Percentiles rank a stretch among this genome's conserved stretches.
Conservation (phyloP, 2,329 filamentous ascomycete species). For the Epichloe typhina region DNA sequence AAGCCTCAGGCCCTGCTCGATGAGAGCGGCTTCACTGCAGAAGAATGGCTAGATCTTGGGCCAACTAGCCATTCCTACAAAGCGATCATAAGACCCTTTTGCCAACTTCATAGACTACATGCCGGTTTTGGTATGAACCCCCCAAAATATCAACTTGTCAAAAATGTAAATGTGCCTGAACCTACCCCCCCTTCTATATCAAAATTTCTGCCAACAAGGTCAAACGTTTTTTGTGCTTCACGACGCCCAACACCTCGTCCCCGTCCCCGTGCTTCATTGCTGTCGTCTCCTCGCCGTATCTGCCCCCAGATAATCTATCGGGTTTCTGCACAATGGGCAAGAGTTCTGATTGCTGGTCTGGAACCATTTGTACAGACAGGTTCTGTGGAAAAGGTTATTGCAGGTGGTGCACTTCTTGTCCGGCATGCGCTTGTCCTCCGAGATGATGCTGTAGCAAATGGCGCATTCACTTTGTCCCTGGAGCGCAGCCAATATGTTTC, state of each 20-base stretch:
- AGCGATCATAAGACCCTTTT: no score
- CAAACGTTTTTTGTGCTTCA: not conserved
- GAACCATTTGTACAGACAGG: conserved; percentile 95
- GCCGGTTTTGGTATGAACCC: no score
- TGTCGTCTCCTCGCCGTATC: conserved; percentile 27
- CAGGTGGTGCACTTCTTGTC: conserved; percentile 88
- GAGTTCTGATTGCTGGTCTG: conserved; percentile 82
- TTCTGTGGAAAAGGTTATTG: conserved; percentile 83
- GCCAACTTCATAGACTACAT: no score
- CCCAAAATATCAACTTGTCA: no score
- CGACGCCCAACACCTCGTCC: no score
- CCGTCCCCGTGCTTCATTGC: not conserved
- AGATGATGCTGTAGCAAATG: conserved; percentile 93
- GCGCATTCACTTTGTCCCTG: conserved; percentile 93
- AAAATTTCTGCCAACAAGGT: no score
- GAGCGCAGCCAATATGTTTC: conserved; percentile 75
- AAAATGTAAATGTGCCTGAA: no score
- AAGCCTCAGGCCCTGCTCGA: no score
- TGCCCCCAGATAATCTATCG: conserved; percentile 50
- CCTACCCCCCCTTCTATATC: no score
- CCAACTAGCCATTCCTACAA: no score
- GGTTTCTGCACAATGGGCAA: conserved; percentile 85
- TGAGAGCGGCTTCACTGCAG: no score
- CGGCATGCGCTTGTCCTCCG: conserved; percentile 74
- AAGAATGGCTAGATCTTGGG: no score